Evolutionary conservation across 2,329 filamentous ascomycete genomes (phyloP).

Genomic region (Nannizzia gypsea): DNA sequence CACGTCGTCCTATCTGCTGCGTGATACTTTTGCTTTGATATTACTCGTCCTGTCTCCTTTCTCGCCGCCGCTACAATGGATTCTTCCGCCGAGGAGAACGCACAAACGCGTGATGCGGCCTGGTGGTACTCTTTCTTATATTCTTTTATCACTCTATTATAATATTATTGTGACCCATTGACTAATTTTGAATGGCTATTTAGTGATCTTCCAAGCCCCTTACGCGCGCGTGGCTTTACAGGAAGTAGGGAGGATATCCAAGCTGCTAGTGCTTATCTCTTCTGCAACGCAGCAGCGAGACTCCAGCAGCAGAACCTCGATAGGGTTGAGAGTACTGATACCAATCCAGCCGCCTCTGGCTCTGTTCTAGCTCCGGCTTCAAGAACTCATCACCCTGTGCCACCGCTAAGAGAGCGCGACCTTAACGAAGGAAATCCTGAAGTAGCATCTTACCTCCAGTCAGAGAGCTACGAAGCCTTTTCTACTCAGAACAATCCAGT

Average conservation of each 20-base stretch:
- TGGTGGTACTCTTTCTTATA: background rate
- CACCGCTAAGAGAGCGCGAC: background rate
- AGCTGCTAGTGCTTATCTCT: background rate
- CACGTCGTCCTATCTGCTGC: background rate
- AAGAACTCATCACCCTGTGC: background rate
- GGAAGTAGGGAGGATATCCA: background rate
- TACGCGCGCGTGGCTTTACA: background rate
- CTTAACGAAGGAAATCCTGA: background rate
- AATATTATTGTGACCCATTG: background rate
- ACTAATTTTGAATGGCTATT: background rate
- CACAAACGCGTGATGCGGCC: background rate
- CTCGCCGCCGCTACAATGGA: background rate
- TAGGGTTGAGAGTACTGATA: background rate
- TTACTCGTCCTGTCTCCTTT: background rate
- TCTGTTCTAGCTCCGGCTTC: too few species aligned
- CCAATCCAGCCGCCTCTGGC: too few species aligned
- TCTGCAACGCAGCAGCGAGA: background rate
- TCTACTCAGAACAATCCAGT: background rate
- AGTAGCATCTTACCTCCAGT: background rate
- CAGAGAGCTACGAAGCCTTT: background rate
- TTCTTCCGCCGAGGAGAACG: background rate
- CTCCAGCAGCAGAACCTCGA: slow-evolving; percentile 3
- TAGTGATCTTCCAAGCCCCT: background rate
- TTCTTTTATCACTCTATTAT: background rate
- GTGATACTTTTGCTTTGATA: background rate